phyloP scores from a whole-genome alignment of 2,329 filamentous ascomycete species.

The Fusarium sp. region DNA sequence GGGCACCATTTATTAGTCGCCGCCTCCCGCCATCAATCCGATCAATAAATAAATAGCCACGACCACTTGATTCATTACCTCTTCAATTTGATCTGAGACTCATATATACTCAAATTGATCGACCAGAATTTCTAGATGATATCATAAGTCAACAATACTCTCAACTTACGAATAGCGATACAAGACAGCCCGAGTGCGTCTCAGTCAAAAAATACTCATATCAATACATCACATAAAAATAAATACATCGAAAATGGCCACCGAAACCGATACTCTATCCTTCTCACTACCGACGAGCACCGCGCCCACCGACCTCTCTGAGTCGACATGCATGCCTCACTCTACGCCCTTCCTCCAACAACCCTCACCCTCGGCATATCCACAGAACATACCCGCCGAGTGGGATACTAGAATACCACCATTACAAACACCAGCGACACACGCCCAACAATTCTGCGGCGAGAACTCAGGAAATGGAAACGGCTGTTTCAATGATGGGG shows the following conservation, averaged over 20 bases:
- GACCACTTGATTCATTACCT: background rate
- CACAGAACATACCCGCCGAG: constrained; percentile 37
- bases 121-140: constrained; percentile 24
- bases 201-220: background rate
- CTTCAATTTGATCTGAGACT: background rate
- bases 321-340: constrained; percentile 46
- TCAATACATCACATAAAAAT: constrained; percentile 1
- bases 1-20: constrained; percentile 25
- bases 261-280: constrained; percentile 51
- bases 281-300: constrained; percentile 50
- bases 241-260: constrained; percentile 43
- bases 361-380: constrained; percentile 28
- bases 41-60: constrained; percentile 1
- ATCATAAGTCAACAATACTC: constrained; percentile 19
- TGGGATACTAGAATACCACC: constrained; percentile 50
- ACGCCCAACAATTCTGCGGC: constrained; percentile 26
- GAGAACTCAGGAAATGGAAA: constrained; percentile 19
- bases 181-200: constrained; percentile 26
- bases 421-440: constrained; percentile 15
- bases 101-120: background rate
- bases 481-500: constrained; percentile 45
- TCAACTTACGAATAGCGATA: background rate
- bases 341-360: constrained; percentile 28
- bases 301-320: constrained; percentile 48
- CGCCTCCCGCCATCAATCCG: constrained; percentile 19